Evolutionary conservation across 352 stramenopile species (phyloP), one percentile per base, ranked within the genome.

Genomic region (Albugo candida): DNA sequence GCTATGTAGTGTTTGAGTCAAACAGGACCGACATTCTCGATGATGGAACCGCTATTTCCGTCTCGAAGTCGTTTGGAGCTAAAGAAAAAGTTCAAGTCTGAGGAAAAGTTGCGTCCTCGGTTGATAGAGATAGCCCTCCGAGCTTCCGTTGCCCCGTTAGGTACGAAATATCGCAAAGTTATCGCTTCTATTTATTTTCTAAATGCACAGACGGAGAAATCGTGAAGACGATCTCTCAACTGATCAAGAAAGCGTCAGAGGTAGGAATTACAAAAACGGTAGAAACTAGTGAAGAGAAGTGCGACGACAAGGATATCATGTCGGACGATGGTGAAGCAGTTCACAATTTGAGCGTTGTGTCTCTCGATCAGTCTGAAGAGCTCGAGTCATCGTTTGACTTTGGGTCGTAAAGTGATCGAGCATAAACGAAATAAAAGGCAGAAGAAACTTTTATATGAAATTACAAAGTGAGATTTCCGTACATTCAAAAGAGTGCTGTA

Each of bases 1-100:
- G 16, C 16, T 48, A 27, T 20, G 16, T 18, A 77, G 66, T 84
- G 72, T 34, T 52, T 91, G 13, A 91, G 74, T 45, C 77, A 91
- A 52, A 71, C 87, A 4, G 77, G 77, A 11, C 65, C 70, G 1
- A 84, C 87, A 60, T 91, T 91, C 39, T 86, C 74, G 5, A 81
- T 91, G 63, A 87, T 91, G 74, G 72, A 72, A 39, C 84, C 77
- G 17, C 53, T 91, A 5, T 91, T 91, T 48, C 74, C 77, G 17
- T 75, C 64, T n/a, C 63, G 77, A 16, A 84, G 80, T 54, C 77
- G 74, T 14, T 76, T 79, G 52, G 77, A 91, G 42, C 60, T 91
- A 14, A 91, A 91, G 60, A 74, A 66, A 55, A 91, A 91, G 47
- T 91, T 91, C 54, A 91, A 91, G 49, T 82, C 71, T 35, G 77